These are phyloP conservation scores for Amanita rimosa DNA, from an alignment of 768 basidiomycete species.

Conservation along the genomic window DNA sequence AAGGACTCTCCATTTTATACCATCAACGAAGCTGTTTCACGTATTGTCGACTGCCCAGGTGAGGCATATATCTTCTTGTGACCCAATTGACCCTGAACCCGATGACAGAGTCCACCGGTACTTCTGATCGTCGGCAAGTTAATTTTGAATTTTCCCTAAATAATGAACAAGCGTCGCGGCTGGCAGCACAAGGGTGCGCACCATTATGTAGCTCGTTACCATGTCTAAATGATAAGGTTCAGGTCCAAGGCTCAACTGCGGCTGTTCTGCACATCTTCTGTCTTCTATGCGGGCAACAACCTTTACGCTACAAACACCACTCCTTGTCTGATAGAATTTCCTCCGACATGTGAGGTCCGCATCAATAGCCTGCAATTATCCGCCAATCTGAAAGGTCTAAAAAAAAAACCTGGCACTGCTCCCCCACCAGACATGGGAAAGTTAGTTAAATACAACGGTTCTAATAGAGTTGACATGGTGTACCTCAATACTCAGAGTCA, in stretches of 20 bases:
- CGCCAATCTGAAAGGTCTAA: constrained; percentile 81
- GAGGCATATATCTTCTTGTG: constrained; percentile 10
- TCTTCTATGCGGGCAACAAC: constrained; percentile 45
- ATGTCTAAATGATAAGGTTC: constrained; percentile 4
- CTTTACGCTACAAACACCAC: constrained; percentile 40
- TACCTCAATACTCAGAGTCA: constrained; percentile 71
- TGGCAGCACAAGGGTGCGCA: constrained; percentile 44
- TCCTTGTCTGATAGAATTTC: constrained; percentile 81
- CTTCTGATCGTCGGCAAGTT: constrained; percentile 67
- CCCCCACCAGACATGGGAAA: constrained; percentile 69
- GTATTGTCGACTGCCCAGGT: constrained; percentile 74
- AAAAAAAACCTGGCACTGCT: constrained; percentile 91
- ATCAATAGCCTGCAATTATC: constrained; percentile 60
- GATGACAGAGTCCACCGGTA: constrained; percentile 56
- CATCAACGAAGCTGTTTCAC: constrained; percentile 54
- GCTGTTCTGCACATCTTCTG: constrained; percentile 81
- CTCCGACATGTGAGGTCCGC: constrained; percentile 84
- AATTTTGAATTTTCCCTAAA: constrained; percentile 52
- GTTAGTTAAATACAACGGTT: constrained; percentile 26
- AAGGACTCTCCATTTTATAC: constrained; percentile 72
- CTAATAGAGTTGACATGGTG: constrained; percentile 76
- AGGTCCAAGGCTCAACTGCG: constrained; percentile 73
- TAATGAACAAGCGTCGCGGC: constrained; percentile 49
- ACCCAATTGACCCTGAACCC: constrained; percentile 3
- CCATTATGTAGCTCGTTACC: constrained; percentile 5